These are phyloP conservation scores for Debaryomyces sp. DNA, from an alignment of 1,139 yeast genomes.

Conservation along the genomic window DNA sequence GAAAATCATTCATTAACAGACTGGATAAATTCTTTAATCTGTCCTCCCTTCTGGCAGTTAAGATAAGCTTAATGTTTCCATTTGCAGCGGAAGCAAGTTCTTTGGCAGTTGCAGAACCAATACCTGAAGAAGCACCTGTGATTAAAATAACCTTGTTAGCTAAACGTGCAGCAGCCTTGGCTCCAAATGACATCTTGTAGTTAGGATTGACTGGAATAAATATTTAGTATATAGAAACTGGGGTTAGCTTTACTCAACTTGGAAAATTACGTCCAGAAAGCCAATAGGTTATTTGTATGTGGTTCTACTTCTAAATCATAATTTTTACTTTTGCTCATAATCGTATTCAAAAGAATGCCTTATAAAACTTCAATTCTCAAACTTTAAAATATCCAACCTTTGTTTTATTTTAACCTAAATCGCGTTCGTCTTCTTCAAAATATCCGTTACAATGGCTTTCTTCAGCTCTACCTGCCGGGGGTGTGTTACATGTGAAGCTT, in stretches of 20 bases:
- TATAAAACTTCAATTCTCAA: too few relatives aligned
- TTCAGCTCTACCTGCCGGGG: too few relatives aligned
- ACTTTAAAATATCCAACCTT: too few relatives aligned
- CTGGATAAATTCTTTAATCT: conserved; percentile 49
- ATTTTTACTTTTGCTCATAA: conserved; percentile 2
- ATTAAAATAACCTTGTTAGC: conserved; percentile 40
- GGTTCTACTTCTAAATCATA: conserved; percentile 1
- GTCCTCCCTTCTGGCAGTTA: conserved; percentile 72
- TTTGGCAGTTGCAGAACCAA: conserved; percentile 75
- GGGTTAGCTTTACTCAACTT: conserved; percentile 48
- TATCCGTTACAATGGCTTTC: too few relatives aligned
- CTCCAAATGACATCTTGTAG: conserved; percentile 43
- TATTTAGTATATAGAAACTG: neutral
- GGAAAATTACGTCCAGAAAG: conserved; percentile 99
- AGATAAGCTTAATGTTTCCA: conserved; percentile 64
- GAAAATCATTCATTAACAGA: conserved; percentile 47
- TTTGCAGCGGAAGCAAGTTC: conserved; percentile 72
- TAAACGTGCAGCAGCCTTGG: conserved; percentile 46
- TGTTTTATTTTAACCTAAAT: too few relatives aligned
- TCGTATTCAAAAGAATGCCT: too few relatives aligned
- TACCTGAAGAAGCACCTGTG: conserved; percentile 48
- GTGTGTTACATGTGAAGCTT: too few relatives aligned
- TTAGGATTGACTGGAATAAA: neutral
- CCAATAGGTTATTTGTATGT: conserved; percentile 50
- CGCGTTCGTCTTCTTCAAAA: too few relatives aligned